Conservation (phyloP, 495 filamentous ascomycete species). For the Penicillium flavigenum region DNA sequence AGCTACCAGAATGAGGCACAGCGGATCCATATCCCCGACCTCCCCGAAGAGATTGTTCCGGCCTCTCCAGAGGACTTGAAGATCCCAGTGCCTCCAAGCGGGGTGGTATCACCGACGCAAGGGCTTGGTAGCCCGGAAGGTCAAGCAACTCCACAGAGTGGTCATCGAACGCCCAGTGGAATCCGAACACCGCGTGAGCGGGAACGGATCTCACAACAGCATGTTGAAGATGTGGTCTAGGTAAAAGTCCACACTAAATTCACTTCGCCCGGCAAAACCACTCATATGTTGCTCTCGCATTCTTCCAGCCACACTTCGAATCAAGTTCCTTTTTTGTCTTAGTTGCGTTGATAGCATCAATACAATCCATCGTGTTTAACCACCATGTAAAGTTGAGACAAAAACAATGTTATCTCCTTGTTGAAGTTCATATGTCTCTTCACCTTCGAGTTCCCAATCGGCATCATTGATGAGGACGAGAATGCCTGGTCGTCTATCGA, state of each 20-base stretch:
- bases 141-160: slow-evolving; percentile 44
- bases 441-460: slow-evolving; percentile 97
- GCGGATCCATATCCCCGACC: slow-evolving; percentile 72
- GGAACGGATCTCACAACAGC: slow-evolving; percentile 49
- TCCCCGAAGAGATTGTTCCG: slow-evolving; percentile 62
- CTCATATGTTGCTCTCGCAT: not conserved
- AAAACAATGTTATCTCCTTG: slow-evolving; percentile 85
- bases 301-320: not conserved
- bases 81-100: slow-evolving; percentile 71
- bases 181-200: slow-evolving; percentile 47
- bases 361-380: slow-evolving; percentile 44
- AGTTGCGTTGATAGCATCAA: slow-evolving; percentile 2
- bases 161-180: slow-evolving; percentile 34
- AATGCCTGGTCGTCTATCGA: slow-evolving; percentile 83
- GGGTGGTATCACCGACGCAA: slow-evolving; percentile 49
- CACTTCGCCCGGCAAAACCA: not conserved
- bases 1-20: slow-evolving; percentile 95
- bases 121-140: slow-evolving; percentile 51
- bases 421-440: slow-evolving; percentile 83
- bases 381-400: slow-evolving; percentile 96
- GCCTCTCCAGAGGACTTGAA: slow-evolving; percentile 80
- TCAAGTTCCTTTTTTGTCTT: not conserved
- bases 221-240: slow-evolving; percentile 51
- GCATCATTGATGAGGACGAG: slow-evolving; percentile 96
- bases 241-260: not conserved